Evolutionary conservation across 176 grass and related monocot species (phyloP), one percentile per base, ranked within the genome.

Genomic region (Juncus inflexus): DNA sequence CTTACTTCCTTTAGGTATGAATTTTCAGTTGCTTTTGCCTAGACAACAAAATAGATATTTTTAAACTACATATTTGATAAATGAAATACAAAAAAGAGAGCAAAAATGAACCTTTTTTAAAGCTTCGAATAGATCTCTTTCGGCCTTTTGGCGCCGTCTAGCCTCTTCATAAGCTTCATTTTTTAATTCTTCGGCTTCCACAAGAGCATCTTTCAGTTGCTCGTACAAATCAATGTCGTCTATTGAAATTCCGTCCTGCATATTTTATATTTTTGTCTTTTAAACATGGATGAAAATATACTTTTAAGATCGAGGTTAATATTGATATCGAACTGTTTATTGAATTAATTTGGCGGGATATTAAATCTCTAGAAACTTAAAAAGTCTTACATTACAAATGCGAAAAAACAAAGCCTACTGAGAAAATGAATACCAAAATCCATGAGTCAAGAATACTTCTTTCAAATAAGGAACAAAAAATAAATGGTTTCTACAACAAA

Each of bases 121-220:
- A 12, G 69, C 83, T 0, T 84, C 60, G 35, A 68, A 60, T 47
- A 87, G 74, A 37, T 87, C 83, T 13, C 80, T 76, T 56, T 87
- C 88, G 9, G 83, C 80, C 67, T 79, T 86, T 74, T 87, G 88
- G 58, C 88, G 88, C 62, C 77, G 74, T 7, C 80, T 64, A 13
- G 70, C 59, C 77, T 83, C 84, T 55, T 91, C 84, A 9, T 87
- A 84, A 5, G 77, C 83, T 65, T 91, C 88, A 0, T 35, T 62
- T 61, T 62, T 84, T 2, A 87, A 63, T 65, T 64, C 80, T 50
- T 83, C 70, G 3, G 74, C 80, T 52, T 91, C 88, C 60, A 42
- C 9, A 64, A 91, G 12, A 2, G 53, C 80, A 50, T 62, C 70
- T 40, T 65, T 86, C 1, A 91, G 61, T 7, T 74, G 82, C 12